These are phyloP conservation scores for Picochlorum sp. DNA, from an alignment of 139 green algal genomes.

Conservation along the genomic window DNA sequence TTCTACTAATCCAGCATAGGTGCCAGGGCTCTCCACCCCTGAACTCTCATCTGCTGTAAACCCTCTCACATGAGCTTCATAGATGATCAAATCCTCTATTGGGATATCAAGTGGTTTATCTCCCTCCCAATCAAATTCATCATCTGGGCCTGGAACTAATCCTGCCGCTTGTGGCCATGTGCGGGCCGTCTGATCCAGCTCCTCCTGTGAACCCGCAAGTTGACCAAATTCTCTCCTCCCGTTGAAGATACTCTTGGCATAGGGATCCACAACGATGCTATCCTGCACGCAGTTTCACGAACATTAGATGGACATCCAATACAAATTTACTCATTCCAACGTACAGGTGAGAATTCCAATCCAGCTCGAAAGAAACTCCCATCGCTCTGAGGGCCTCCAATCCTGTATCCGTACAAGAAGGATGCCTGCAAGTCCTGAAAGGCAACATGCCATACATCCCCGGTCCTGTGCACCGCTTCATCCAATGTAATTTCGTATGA, in stretches of 20 bases:
- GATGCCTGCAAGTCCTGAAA: conserved; percentile 49
- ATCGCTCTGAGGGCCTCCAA: conserved; percentile 27
- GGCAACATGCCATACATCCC: conserved; percentile 77
- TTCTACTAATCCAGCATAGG: conserved; percentile 78
- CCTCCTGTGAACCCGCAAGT: conserved; percentile 50
- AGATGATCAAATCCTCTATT: conserved; percentile 88
- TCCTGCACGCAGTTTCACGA: not conserved
- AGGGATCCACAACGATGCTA: conserved; percentile 80
- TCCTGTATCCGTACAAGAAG: conserved; percentile 64
- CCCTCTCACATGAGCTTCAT: conserved; percentile 94
- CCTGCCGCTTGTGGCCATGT: conserved; percentile 79
- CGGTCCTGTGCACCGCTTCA: conserved; percentile 61
- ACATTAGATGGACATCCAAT: not conserved
- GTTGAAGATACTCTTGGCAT: conserved; percentile 63
- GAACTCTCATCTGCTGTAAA: conserved; percentile 75
- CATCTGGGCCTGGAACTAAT: conserved; percentile 31
- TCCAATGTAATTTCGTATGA: conserved; percentile 66
- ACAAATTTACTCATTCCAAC: not conserved
- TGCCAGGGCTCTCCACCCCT: conserved; percentile 58
- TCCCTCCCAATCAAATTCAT: conserved; percentile 79
- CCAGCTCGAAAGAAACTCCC: not conserved
- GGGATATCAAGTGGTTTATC: conserved; percentile 63
- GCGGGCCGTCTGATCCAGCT: conserved; percentile 33
- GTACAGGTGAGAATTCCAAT: conserved; percentile 1
- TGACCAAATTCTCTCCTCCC: conserved; percentile 65